Evolutionary conservation across 768 basidiomycete species (phyloP).

Genomic region (Gloeophyllum trabeum): DNA sequence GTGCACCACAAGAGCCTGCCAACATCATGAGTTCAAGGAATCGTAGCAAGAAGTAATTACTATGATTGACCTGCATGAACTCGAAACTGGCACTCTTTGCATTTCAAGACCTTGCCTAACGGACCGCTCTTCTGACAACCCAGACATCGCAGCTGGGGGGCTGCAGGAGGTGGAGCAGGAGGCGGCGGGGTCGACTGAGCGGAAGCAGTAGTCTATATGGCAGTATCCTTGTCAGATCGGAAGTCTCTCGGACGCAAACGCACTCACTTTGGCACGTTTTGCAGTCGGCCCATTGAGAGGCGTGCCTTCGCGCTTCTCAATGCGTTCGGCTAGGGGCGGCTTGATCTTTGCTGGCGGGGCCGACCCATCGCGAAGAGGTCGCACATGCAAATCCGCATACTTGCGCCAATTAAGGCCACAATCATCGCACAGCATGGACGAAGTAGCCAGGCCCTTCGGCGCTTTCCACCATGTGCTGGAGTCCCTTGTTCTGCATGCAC

Average conservation of each 20-base stretch:
- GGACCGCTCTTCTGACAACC: constrained; percentile 71
- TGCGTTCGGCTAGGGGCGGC: too few species aligned
- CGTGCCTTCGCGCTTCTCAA: constrained; percentile 53
- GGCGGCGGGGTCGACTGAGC: constrained; percentile 60
- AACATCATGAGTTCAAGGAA: constrained; percentile 4
- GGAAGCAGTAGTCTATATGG: constrained; percentile 29
- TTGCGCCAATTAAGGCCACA: constrained; percentile 90
- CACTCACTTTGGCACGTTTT: constrained; percentile 55
- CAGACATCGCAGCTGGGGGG: constrained; percentile 60
- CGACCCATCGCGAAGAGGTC: constrained; percentile 60
- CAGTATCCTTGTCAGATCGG: neutral
- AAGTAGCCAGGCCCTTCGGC: constrained; percentile 68
- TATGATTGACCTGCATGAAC: constrained; percentile 61
- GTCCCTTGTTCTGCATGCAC: constrained; percentile 76
- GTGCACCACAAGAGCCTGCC: constrained; percentile 57
- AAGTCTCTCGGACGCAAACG: neutral
- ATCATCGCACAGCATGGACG: constrained; percentile 64
- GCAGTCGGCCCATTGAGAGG: constrained; percentile 35
- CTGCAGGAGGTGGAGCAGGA: constrained; percentile 23
- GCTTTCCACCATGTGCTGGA: constrained; percentile 86
- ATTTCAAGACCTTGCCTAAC: constrained; percentile 68
- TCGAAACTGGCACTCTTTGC: constrained; percentile 68
- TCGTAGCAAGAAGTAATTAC: neutral
- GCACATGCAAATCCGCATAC: constrained; percentile 80
- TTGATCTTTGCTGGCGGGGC: constrained; percentile 27